These are phyloP conservation scores for Chalciporus sp. DNA, from an alignment of 1,284 basidiomycete genomes.

Conservation along the genomic window DNA sequence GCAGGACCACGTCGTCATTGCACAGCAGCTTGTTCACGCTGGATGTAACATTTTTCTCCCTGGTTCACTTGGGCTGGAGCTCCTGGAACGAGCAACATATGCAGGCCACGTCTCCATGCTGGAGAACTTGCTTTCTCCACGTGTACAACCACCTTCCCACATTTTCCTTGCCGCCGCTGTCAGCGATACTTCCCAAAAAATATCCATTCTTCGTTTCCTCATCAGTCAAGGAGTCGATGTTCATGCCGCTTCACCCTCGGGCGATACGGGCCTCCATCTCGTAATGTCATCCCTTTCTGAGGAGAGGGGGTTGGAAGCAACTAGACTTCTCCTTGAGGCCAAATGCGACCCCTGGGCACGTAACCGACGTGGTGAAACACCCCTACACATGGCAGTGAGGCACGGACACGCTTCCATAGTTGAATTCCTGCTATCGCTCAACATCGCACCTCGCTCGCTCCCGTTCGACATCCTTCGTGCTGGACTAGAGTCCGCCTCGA, in stretches of 20 bases:
- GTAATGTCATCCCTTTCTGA: not conserved
- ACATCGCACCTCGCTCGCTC: no score
- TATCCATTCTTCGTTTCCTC: slow-evolving; percentile 3
- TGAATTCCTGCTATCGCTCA: no score
- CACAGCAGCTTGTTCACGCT: slow-evolving; percentile 10
- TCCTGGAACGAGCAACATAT: no score
- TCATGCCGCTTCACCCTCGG: no score
- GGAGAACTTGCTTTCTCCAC: not conserved
- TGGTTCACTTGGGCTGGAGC: slow-evolving; percentile 1
- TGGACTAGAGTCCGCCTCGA: no score
- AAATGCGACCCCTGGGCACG: slow-evolving; percentile 6
- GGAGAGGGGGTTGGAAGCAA: not conserved
- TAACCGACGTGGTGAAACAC: slow-evolving; percentile 4
- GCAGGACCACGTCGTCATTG: not conserved
- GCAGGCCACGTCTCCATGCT: not conserved
- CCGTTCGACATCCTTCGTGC: no score
- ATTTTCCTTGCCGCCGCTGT: slow-evolving; percentile 10
- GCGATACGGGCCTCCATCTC: slow-evolving; percentile 7
- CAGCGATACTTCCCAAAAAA: not conserved
- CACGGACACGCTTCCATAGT: no score
- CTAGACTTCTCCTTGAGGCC: not conserved
- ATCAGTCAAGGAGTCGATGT: not conserved
- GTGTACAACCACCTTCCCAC: not conserved
- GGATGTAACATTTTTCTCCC: not conserved
- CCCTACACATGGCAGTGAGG: slow-evolving; percentile 6